phyloP scores from a whole-genome alignment of 1,139 yeast genomes.

The Candida glucosophila region DNA sequence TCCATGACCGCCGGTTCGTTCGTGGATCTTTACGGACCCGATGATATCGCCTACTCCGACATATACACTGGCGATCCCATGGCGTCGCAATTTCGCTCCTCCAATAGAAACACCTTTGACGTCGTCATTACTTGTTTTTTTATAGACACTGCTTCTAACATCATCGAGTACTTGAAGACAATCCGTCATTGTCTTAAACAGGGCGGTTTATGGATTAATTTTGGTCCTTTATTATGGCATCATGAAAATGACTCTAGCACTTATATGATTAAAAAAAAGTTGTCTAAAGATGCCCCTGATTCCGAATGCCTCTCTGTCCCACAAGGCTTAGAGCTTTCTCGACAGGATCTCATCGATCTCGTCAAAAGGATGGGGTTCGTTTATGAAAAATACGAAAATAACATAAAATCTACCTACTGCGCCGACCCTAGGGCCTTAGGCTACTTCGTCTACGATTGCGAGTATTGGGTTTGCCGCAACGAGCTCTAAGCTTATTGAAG shows the following conservation, averaged over 20 bases:
- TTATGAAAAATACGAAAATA: conserved; percentile 36
- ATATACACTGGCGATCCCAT: conserved; percentile 27
- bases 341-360: conserved; percentile 49
- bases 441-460: conserved; percentile 54
- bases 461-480: conserved; percentile 71
- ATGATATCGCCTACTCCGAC: conserved; percentile 19
- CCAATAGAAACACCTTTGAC: conserved; percentile 35
- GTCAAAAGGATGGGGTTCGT: conserved; percentile 47
- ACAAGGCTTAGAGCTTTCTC: conserved; percentile 55
- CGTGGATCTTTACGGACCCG: conserved; percentile 63
- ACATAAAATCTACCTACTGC: conserved; percentile 46
- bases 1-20: conserved; percentile 79
- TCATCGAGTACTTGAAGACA: conserved; percentile 59
- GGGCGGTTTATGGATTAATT: conserved; percentile 70
- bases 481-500: no score
- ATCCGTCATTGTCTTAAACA: conserved; percentile 43
- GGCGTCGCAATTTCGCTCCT: conserved; percentile 33
- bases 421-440: conserved; percentile 48
- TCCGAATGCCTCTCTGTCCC: no score
- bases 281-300: conserved; percentile 11
- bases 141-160: conserved; percentile 69
- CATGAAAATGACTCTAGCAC: conserved; percentile 48
- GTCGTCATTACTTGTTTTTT: conserved; percentile 67
- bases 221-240: conserved; percentile 86
- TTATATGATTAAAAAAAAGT: conserved; percentile 10